Evolutionary conservation across 2,329 filamentous ascomycete species (phyloP).

Genomic region (Sarocladium brachiariae): DNA sequence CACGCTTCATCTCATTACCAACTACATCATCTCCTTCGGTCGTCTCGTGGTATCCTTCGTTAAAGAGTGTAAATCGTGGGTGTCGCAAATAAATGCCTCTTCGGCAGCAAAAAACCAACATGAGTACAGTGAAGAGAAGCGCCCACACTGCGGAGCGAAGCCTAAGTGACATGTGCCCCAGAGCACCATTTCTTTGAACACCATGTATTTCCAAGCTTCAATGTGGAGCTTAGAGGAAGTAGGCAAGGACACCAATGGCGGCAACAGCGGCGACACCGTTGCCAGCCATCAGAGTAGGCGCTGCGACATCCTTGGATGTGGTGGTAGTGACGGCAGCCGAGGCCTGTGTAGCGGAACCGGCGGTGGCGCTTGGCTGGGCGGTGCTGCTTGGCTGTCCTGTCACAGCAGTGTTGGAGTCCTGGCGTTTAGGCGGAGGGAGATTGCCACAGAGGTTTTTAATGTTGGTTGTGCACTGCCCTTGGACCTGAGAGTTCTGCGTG

Average conservation of each 20-base stretch:
- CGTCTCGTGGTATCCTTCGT: slow-evolving; percentile 11
- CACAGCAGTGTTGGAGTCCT: slow-evolving; percentile 15
- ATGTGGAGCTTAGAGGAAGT: slow-evolving; percentile 39
- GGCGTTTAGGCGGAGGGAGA: slow-evolving; percentile 15
- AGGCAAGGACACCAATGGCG: slow-evolving; percentile 46
- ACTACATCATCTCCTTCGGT: neutral
- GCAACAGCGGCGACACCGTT: slow-evolving; percentile 40
- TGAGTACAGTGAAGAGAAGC: slow-evolving; percentile 25
- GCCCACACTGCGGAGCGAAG: slow-evolving; percentile 12
- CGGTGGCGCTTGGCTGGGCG: slow-evolving; percentile 20
- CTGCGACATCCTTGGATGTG: slow-evolving; percentile 26
- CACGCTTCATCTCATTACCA: neutral
- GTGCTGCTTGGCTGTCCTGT: slow-evolving; percentile 17
- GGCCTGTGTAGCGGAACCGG: slow-evolving; percentile 11
- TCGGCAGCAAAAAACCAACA: slow-evolving; percentile 19
- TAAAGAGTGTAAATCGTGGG: slow-evolving; percentile 17
- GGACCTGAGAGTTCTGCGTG: slow-evolving; percentile 33
- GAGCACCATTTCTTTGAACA: no score
- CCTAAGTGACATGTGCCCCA: slow-evolving; percentile 1
- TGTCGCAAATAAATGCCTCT: neutral
- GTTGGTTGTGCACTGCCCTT: slow-evolving; percentile 40
- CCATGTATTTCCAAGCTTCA: no score
- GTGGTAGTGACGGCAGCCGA: slow-evolving; percentile 25
- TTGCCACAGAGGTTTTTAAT: slow-evolving; percentile 43
- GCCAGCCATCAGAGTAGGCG: slow-evolving; percentile 35